Percentiles rank a stretch among this genome's conserved stretches.
Evolutionary conservation across 257 asterid species (phyloP).

Genomic region (Fraxinus quadrangulata): DNA sequence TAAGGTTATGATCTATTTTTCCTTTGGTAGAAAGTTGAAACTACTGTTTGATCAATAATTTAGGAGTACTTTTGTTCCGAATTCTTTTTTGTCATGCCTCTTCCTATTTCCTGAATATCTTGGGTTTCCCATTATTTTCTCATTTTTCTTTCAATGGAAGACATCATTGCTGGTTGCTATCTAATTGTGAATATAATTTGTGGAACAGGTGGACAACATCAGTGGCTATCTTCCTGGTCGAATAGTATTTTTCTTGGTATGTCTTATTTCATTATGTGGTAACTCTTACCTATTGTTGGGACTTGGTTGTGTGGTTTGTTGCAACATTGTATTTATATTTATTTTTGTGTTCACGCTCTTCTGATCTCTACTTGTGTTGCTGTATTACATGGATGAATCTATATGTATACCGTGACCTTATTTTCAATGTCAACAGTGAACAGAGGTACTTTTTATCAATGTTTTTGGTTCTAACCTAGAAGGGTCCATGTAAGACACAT

Average conservation of each 20-base stretch:
- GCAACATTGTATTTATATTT: too few species aligned
- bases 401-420: background rate
- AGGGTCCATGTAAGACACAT: background rate
- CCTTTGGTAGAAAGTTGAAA: background rate
- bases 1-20: background rate
- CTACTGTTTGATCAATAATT: background rate
- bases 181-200: conserved; percentile 8
- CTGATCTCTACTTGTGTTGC: conserved; percentile 3
- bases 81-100: conserved; percentile 3
- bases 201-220: conserved; percentile 88
- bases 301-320: too few species aligned
- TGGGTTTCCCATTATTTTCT: conserved; percentile 7
- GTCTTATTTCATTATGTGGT: conserved; percentile 28
- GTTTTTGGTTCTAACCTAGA: background rate
- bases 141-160: background rate
- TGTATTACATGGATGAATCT: background rate
- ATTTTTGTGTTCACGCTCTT: too few species aligned
- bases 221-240: conserved; percentile 99
- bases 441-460: background rate
- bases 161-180: background rate
- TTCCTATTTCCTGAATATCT: conserved; percentile 8
- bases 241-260: conserved; percentile 96
- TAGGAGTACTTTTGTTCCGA: background rate
- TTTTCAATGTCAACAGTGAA: background rate
- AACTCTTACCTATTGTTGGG: background rate